Percentiles rank a stretch among this genome's conserved stretches.
These are phyloP conservation scores for Symbiotaphrina buchneri DNA, from an alignment of 495 filamentous ascomycete species.

Conservation along the genomic window DNA sequence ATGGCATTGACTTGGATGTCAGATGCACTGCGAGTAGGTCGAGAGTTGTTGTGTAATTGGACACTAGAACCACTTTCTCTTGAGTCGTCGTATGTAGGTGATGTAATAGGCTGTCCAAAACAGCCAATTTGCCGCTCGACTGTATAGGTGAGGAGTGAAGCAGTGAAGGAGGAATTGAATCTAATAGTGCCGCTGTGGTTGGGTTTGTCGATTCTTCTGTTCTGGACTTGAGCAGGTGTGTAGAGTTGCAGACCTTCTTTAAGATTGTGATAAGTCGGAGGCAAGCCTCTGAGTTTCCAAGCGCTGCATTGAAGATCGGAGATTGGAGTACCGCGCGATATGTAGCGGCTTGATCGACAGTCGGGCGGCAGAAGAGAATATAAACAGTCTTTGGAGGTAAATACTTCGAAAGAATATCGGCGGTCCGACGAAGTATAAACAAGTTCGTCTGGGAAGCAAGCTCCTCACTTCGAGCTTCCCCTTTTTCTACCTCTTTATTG, in stretches of 20 bases:
- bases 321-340: conserved; percentile 49
- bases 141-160: conserved; percentile 20
- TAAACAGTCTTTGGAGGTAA: conserved; percentile 62
- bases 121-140: conserved; percentile 46
- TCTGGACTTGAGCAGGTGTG: conserved; percentile 33
- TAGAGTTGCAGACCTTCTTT: conserved; percentile 70
- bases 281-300: conserved; percentile 45
- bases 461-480: conserved; percentile 45
- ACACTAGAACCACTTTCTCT: conserved; percentile 65
- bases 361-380: conserved; percentile 55
- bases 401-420: conserved; percentile 49
- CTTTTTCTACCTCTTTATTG: conserved; percentile 44
- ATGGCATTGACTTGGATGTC: conserved; percentile 35
- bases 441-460: conserved; percentile 39
- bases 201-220: conserved; percentile 13
- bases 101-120: conserved; percentile 45
- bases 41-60: conserved; percentile 62
- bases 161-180: conserved; percentile 31
- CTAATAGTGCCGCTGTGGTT: conserved; percentile 25
- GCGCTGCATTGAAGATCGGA: conserved; percentile 38
- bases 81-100: conserved; percentile 32
- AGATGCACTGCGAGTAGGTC: conserved; percentile 46
- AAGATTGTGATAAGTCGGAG: conserved; percentile 57
- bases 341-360: conserved; percentile 38
- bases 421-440: conserved; percentile 61